Evolutionary conservation across 352 stramenopile genomes (phyloP).

Genomic region (Phytophthora tubulina): DNA sequence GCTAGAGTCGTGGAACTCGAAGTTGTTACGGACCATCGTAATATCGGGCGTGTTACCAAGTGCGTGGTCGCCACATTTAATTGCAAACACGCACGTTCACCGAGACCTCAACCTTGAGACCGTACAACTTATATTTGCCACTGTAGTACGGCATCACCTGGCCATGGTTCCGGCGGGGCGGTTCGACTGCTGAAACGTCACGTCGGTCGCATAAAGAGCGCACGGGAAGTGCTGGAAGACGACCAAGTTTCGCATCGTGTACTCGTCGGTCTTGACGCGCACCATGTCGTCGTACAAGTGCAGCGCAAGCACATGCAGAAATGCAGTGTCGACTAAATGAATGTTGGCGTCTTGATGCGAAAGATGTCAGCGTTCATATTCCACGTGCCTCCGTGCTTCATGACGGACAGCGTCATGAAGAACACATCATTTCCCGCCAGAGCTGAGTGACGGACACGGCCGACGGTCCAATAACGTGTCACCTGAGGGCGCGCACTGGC

Average conservation of each 20-base stretch:
- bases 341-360: conserved; percentile 2
- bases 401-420: conserved; percentile 9
- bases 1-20: not conserved
- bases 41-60: conserved; percentile 7
- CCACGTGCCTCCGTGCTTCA: conserved; percentile 8
- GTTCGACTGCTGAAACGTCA: conserved; percentile 18
- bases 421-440: conserved; percentile 1
- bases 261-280: not conserved
- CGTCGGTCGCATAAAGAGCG: conserved; percentile 4
- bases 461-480: conserved; percentile 14
- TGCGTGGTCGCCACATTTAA: not conserved
- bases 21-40: conserved; percentile 8
- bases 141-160: not conserved
- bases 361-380: conserved; percentile 7
- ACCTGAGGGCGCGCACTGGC: not conserved
- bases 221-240: conserved; percentile 1
- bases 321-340: conserved; percentile 1
- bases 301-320: not conserved
- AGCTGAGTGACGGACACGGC: not conserved
- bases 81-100: not conserved
- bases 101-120: conserved; percentile 5
- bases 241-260: not conserved
- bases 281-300: not conserved
- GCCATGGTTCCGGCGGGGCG: not conserved
- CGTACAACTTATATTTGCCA: conserved; percentile 1